Base-by-base conservation (phyloP, 371 early-diverging fungal genomes). In the Mortierella sp. region DNA sequence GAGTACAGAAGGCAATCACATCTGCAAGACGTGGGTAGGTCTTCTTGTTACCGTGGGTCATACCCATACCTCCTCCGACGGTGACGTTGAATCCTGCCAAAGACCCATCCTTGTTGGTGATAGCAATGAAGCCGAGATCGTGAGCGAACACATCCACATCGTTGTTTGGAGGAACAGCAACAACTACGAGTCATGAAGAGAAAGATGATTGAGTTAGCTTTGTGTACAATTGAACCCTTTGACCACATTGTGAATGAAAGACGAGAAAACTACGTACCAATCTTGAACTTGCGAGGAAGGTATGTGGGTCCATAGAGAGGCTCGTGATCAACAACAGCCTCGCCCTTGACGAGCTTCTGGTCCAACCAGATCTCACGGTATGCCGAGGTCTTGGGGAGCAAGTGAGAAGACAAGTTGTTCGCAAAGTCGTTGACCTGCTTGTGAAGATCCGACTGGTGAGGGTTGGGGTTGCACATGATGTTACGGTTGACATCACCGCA, bases 401-500 rank as follows among this genome's bases (percentile, higher is more conserved):
- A 81, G 63, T 93, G 93, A 25, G 81, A 80, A 63, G 90, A 90
- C 74, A 95, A 67, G 48, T 88, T 81, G 27, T 79, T 78, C 16
- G 92, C 83, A 60, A 95, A 92, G 43, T 87, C 83, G 55, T 86
- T 86, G 16, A 96, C 89, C 62, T 94, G 89, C 37, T 80, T 85
- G 79, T 95, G 95, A 27, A 96, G 78, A 53, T 90, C 86, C 41
- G 93, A 88, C 61, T 87, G 84, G 53, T 87, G 83, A 67, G 95
- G 95, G 78, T 93, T 91, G 57, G 95, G 91, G 63, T 90, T 91
- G 70, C 92, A 91, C 86, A 95, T 95, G 64, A 96, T 94, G 83
- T 96, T 96, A 71, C 97, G 90, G 85, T 96, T 96, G 63, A 96
- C 97, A 84, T 96, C 97, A 71, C 97, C 97, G 81, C 97, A 96